Evolutionary conservation across 169 alveolate species (phyloP).

Genomic region (Plasmodium falciparum): DNA sequence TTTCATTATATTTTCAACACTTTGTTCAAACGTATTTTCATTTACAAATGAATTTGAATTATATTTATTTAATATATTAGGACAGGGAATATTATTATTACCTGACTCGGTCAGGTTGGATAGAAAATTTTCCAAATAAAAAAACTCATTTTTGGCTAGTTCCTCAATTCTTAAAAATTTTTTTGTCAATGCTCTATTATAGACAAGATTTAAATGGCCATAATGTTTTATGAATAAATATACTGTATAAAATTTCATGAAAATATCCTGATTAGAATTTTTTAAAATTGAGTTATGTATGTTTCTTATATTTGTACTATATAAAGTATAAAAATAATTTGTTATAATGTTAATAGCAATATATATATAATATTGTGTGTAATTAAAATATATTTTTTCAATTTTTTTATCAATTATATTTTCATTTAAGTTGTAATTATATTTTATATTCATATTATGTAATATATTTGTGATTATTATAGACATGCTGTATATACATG

Average conservation of each 20-base stretch:
- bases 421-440: not conserved
- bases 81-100: too few relatives aligned
- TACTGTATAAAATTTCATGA: constrained; percentile 71
- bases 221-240: constrained; percentile 52
- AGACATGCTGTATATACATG: constrained; percentile 54
- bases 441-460: constrained; percentile 11
- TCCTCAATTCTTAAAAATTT: constrained; percentile 17
- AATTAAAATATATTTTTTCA: not conserved
- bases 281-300: constrained; percentile 31
- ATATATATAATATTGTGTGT: constrained; percentile 3
- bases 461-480: constrained; percentile 43
- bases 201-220: constrained; percentile 3
- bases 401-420: not conserved
- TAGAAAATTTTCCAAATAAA: constrained; percentile 21
- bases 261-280: constrained; percentile 17
- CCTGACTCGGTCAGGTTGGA: constrained; percentile 1
- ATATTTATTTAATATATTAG: too few relatives aligned
- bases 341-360: constrained; percentile 21
- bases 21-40: too few relatives aligned
- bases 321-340: constrained; percentile 42
- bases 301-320: constrained; percentile 14
- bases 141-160: constrained; percentile 38
- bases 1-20: too few relatives aligned
- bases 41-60: too few relatives aligned
- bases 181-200: constrained; percentile 19